Evolutionary conservation across 768 basidiomycete genomes (phyloP), one percentile per base, ranked within the genome.

Genomic region (Pluteus cervinus): DNA sequence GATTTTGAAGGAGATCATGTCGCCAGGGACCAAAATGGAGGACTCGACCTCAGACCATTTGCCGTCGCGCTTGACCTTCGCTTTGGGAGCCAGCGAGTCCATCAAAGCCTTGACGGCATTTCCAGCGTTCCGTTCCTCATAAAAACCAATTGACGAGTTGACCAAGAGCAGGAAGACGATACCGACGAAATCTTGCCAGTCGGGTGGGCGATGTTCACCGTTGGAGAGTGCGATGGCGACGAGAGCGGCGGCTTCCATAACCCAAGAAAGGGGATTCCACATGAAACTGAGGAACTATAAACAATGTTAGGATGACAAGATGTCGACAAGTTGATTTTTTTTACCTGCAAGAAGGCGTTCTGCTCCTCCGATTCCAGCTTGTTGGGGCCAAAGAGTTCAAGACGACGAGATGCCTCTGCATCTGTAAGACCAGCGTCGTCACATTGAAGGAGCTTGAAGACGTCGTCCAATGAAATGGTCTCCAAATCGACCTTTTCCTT

Each of bases 241-340:
- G 21, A 91, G 72, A 6, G 89, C 87, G 25, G 92, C 92, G 45
- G 84, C 91, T 63, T 98, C 94, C 94, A 98, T 98, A 63, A 98
- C 94, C 94, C 94, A 98, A 23, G 94, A 98, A 9, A 98, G 72
- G 29, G 94, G 94, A 68, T 98, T 98, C 94, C 94, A 98, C 94
- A 97, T 98, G 76, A 98, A 98, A 58, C 81, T 81, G 50, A 91
- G 66, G 63, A 93, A 91, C 86, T 88, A 5, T 41, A 37, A 44
- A 30, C 35, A 4, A 24, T 33, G 33, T 21, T 36, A 37, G 15
- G 37, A 38, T 36, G 15, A 16, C 22, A 15, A 29, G 6, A 33
- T 25, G 41, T 16, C 25, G n/a, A 5, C 42, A 20, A 39, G 23
- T 20, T 10, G 18, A 52, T 57, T n/a, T n/a, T n/a, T n/a, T n/a